These are phyloP conservation scores for Eucalyptus pauciflora DNA, from an alignment of 345 rosid genomes.

Conservation along the genomic window DNA sequence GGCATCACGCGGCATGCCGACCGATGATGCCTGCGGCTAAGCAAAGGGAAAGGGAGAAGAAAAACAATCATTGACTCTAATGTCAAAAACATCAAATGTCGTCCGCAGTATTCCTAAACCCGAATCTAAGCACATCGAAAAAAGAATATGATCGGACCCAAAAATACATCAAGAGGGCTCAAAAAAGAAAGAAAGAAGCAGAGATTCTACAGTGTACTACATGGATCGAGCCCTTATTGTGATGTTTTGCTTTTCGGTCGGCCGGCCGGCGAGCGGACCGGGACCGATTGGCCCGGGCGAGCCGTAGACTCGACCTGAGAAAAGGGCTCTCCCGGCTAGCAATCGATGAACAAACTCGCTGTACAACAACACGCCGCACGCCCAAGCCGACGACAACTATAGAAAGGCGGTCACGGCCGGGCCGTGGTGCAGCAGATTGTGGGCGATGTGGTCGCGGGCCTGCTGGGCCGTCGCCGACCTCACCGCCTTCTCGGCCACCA, in stretches of 20 bases:
- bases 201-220: background rate
- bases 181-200: background rate
- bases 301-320: background rate
- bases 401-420: constrained; percentile 25
- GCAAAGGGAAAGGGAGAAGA: background rate
- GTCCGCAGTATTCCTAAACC: background rate
- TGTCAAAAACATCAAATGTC: background rate
- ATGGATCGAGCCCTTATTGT: background rate
- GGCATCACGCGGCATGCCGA: background rate
- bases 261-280: background rate
- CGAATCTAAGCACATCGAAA: background rate
- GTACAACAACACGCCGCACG: background rate
- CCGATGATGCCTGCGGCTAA: background rate
- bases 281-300: background rate
- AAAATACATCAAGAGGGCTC: background rate
- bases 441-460: constrained; percentile 67
- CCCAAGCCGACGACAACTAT: background rate
- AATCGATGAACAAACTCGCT: background rate
- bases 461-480: constrained; percentile 31
- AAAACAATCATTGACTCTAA: background rate
- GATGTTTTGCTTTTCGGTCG: background rate
- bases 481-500: constrained; percentile 41
- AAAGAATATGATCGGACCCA: background rate
- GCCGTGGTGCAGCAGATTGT: constrained; percentile 67
- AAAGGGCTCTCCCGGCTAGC: too few species aligned